Percentiles rank a stretch among this genome's conserved stretches.
Conservation (phyloP, 306 rosid genomes). For the Prinsepia uniflora region DNA sequence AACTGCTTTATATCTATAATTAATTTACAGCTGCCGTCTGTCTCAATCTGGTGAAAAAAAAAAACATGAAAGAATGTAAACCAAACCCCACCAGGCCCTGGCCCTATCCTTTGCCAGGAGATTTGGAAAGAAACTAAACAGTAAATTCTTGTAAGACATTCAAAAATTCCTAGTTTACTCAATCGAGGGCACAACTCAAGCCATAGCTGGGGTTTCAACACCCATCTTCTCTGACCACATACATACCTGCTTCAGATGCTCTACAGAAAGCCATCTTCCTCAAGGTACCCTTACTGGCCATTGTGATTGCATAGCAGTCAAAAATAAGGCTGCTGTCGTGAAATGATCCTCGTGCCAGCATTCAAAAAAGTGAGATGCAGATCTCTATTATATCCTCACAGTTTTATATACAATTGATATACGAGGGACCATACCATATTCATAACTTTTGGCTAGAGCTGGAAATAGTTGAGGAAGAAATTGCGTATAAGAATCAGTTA, state of each 20-base stretch:
- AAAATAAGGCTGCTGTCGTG: slow-evolving; percentile 10
- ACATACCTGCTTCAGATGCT: background rate
- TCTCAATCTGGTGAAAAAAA: background rate
- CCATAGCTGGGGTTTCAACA: slow-evolving; percentile 11
- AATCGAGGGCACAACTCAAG: background rate
- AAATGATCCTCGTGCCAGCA: background rate
- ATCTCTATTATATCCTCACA: slow-evolving; percentile 20
- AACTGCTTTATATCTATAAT: background rate
- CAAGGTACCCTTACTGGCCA: background rate
- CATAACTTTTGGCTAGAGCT: slow-evolving; percentile 18
- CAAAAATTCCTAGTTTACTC: background rate
- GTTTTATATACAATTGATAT: slow-evolving; percentile 20
- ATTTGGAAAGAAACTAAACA: background rate
- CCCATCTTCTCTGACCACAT: slow-evolving; percentile 14
- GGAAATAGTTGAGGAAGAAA: slow-evolving; percentile 21
- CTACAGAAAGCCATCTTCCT: slow-evolving; percentile 4
- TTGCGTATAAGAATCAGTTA: slow-evolving; percentile 18
- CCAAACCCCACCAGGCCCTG: background rate
- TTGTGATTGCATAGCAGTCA: slow-evolving; percentile 2
- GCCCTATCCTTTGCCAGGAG: background rate
- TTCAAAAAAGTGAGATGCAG: slow-evolving; percentile 6
- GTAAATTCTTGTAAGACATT: background rate
- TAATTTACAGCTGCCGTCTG: background rate
- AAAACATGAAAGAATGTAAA: background rate
- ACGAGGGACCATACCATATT: background rate